These are phyloP conservation scores for Fraxinus anomala DNA, from an alignment of 257 asterid species.

Conservation along the genomic window DNA sequence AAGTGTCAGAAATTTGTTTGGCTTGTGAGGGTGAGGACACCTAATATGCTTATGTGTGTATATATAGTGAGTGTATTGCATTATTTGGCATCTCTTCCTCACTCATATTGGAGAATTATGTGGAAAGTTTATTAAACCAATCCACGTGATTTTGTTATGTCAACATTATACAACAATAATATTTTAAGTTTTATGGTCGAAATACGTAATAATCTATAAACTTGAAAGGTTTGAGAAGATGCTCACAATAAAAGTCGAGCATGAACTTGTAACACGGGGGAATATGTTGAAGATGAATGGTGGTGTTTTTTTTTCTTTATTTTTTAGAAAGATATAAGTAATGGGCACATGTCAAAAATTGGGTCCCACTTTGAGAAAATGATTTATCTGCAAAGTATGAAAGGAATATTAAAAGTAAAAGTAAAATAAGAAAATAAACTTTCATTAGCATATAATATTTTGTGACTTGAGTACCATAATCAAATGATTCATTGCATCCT, in stretches of 20 bases:
- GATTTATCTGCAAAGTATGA: neutral
- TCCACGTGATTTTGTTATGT: neutral
- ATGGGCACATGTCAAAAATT: neutral
- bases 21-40: constrained; percentile 7
- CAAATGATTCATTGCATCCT: neutral
- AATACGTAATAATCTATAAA: neutral
- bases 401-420: neutral
- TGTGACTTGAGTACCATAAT: neutral
- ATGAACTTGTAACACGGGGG: neutral
- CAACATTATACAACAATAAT: neutral
- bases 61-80: neutral
- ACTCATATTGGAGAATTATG: neutral
- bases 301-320: too few species aligned
- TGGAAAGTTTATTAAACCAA: neutral
- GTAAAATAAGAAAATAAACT: neutral
- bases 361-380: neutral
- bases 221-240: neutral
- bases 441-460: neutral
- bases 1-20: neutral
- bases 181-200: neutral
- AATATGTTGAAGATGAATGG: neutral
- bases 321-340: neutral
- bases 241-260: neutral
- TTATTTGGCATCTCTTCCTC: too few species aligned
- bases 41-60: neutral